Percentiles rank a stretch among this genome's conserved stretches.
phyloP scores from a whole-genome alignment of 2,329 filamentous ascomycete species.

The Penicillium nordicum region DNA sequence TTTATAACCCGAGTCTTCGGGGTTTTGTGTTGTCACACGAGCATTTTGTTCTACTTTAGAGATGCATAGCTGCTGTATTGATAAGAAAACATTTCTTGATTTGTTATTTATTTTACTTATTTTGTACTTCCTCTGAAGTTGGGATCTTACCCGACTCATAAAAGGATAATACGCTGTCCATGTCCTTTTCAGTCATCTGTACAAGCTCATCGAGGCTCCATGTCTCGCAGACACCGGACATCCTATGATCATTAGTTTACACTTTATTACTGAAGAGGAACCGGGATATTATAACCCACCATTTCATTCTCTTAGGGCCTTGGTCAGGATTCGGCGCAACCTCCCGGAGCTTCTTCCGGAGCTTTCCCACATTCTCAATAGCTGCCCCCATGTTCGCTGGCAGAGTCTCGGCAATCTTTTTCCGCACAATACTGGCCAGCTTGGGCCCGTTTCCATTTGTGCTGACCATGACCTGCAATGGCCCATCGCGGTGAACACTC shows the following conservation, averaged over 20 bases:
- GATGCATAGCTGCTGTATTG: slow-evolving; percentile 26
- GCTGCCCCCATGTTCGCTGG: slow-evolving; percentile 79
- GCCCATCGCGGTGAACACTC: slow-evolving; percentile 89
- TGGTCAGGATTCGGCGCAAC: slow-evolving; percentile 70
- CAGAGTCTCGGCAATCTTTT: slow-evolving; percentile 72
- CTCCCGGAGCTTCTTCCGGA: slow-evolving; percentile 75
- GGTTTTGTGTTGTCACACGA: slow-evolving; percentile 14
- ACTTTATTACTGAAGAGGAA: background rate
- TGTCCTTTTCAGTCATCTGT: slow-evolving; percentile 75
- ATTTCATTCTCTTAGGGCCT: slow-evolving; percentile 84
- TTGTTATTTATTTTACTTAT: slow-evolving; percentile 1
- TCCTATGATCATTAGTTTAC: slow-evolving; percentile 55
- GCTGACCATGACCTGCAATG: slow-evolving; percentile 96
- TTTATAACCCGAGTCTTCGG: slow-evolving; percentile 19
- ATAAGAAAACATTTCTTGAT: slow-evolving; percentile 18
- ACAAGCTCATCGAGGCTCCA: slow-evolving; percentile 85
- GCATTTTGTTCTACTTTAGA: slow-evolving; percentile 18
- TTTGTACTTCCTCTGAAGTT: slow-evolving; percentile 35
- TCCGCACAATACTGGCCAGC: slow-evolving; percentile 79
- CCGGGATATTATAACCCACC: slow-evolving; percentile 51
- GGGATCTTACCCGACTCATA: slow-evolving; percentile 53
- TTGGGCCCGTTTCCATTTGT: slow-evolving; percentile 96
- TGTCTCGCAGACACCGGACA: slow-evolving; percentile 84
- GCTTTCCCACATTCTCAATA: slow-evolving; percentile 75
- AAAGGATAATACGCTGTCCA: slow-evolving; percentile 76